A percentile compares a stretch with the other conserved stretches of the same genome.
Conservation (phyloP, 305 asterid species). For the Ajuga reptans region DNA sequence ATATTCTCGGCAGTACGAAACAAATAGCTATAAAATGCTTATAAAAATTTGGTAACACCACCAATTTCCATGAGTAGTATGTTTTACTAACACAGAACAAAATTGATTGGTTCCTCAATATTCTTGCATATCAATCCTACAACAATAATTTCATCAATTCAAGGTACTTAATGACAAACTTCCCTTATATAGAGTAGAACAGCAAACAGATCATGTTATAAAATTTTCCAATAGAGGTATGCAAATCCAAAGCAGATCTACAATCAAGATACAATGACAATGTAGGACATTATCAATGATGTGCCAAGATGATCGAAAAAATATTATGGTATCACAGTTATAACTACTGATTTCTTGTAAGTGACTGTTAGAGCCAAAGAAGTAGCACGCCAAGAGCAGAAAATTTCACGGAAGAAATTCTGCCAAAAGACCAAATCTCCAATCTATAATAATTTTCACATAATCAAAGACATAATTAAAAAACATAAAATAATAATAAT, state of each 20-base stretch:
- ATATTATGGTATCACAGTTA: background rate
- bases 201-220: background rate
- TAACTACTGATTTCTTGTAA: background rate
- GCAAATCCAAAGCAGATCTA: background rate
- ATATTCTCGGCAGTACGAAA: background rate
- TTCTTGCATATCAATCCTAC: background rate
- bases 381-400: too few relatives aligned
- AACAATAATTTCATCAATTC: background rate
- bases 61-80: background rate
- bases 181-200: background rate
- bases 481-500: too few relatives aligned
- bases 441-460: too few relatives aligned
- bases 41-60: background rate
- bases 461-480: too few relatives aligned
- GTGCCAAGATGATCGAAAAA: background rate
- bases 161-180: background rate
- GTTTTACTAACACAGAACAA: background rate
- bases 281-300: background rate
- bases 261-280: background rate
- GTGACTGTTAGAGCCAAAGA: background rate
- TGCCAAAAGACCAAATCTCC: too few relatives aligned
- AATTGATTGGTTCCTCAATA: background rate
- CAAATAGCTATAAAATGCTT: background rate
- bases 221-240: background rate
- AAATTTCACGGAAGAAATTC: too few relatives aligned